Evolutionary conservation across 495 filamentous ascomycete species (phyloP), one percentile per base, ranked within the genome.

Genomic region (Podospora pseudoanserina): DNA sequence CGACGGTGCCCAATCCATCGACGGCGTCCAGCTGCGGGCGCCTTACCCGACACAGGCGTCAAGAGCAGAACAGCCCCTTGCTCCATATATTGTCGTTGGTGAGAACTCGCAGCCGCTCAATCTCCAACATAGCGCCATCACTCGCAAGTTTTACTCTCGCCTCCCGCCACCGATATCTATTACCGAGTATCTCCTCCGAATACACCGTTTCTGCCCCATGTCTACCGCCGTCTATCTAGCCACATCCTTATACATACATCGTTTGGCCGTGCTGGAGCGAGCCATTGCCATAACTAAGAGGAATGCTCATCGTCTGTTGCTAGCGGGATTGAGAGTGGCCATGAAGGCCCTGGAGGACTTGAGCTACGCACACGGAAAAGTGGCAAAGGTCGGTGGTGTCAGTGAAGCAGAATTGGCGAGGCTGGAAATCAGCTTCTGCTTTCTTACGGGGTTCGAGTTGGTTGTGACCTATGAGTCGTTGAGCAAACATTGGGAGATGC

Each of bases 171-270:
- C 88, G 2, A 92, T 98, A 64, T 81, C 89, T 11, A 81, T 98
- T 59, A 88, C 90, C 71, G 90, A 96, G 60, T 99, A 99, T 76
- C 84, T 97, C 20, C 79, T 88, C 69, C 91, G 95, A 58, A 86
- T 98, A 61, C 94, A 98, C 76, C 84, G 83, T 53, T 98, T 89
- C 76, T 99, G 95, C 71, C 94, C 96, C 23, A 91, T 97, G 87
- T 96, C 93, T n/a, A 94, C 95, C 2, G 94, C 88, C 18, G 96
- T 97, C 39, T 97, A 95, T 72, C 88, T 99, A n/a, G 93, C 95
- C 2, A 89, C 95, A 2, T 92, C 92, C 59, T 79, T 90, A n/a
- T 98, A 98, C 76, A 93, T 97, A 64, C 89, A 92, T 72, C 85
- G 87, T 62, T 85, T 98, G 55, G 89, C 88, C 0, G 84, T 93